Evolutionary conservation across 2,329 filamentous ascomycete genomes (phyloP), one percentile per base, ranked within the genome.

Genomic region (Paecilomyces variotii): DNA sequence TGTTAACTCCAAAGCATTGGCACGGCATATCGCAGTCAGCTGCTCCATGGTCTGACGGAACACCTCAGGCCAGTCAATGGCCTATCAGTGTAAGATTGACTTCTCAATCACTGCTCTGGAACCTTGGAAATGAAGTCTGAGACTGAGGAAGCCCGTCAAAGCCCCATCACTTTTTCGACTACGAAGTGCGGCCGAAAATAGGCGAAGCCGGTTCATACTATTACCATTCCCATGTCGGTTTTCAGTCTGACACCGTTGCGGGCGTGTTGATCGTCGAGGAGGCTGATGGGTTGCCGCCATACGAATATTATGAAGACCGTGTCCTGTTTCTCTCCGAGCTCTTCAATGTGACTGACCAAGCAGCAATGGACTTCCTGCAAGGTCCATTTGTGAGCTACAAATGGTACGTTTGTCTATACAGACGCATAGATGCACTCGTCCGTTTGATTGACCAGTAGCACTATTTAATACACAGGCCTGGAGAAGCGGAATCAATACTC

Each of bases 221-320:
- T 66, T 88, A 88, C 65, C 86, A 88, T 66, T 87, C 85, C 0
- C 86, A 88, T 61, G 77, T 88, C 12, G 84, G 79, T 0, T 82
- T 87, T 59, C 85, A 88, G 65, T 81, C 82, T 0, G 71, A 82
- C 34, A 83, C 84, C 12, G 83, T 82, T 0, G 70, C 78, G 5
- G 86, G 86, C 0, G 72, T 81, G 0, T 64, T 89, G 35, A 82
- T 87, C 52, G 79, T 89, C 4, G 50, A 59, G n/a, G 79, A 82
- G 59, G 80, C 83, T 54, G 65, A 67, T 35, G 69, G 66, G 0
- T 58, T 74, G 52, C 61, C 73, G 25, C 85, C 85, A 0, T 87
- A 86, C 61, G 45, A 78, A 0, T 88, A 87, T 62, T 83, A 88
- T 57, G 85, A 82, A 2, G 86, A 89, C 27, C 75, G 80, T 0